A percentile compares a stretch with the other conserved stretches of the same genome.
These are phyloP conservation scores for Phytopythium cucurbitacearum DNA, from an alignment of 352 stramenopile genomes.

Conservation along the genomic window DNA sequence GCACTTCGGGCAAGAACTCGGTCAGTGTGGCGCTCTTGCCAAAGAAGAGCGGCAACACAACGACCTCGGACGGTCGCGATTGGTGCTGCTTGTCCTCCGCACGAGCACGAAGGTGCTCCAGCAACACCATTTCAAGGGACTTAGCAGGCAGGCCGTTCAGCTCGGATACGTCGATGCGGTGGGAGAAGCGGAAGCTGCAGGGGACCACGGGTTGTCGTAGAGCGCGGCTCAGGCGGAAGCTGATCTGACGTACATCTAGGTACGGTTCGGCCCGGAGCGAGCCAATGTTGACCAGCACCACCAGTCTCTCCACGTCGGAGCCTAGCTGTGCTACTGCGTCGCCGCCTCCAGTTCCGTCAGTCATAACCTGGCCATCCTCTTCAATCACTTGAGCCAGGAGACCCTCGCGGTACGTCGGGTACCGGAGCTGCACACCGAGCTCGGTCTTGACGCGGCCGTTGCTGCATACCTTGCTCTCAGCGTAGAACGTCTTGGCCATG, in stretches of 20 bases:
- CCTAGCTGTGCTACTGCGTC: not conserved
- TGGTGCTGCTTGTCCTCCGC: slow-evolving; percentile 9
- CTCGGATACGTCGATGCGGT: slow-evolving; percentile 51
- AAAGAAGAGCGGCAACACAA: slow-evolving; percentile 81
- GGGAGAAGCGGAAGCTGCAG: slow-evolving; percentile 75
- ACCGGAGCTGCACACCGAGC: slow-evolving; percentile 60
- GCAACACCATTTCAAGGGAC: slow-evolving; percentile 60
- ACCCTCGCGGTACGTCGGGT: slow-evolving; percentile 82
- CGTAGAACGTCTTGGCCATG: slow-evolving; percentile 86
- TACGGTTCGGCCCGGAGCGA: slow-evolving; percentile 66
- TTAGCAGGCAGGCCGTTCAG: slow-evolving; percentile 64
- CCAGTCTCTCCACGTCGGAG: slow-evolving; percentile 15
- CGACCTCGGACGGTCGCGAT: slow-evolving; percentile 13
- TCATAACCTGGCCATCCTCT: slow-evolving; percentile 18
- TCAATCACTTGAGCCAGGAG: slow-evolving; percentile 74
- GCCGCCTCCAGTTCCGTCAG: not conserved
- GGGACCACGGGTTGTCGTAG: slow-evolving; percentile 51
- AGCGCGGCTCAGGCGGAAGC: slow-evolving; percentile 57
- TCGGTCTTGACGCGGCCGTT: slow-evolving; percentile 76
- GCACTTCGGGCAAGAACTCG: slow-evolving; percentile 61
- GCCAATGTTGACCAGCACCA: slow-evolving; percentile 74
- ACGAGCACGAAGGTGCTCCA: slow-evolving; percentile 30
- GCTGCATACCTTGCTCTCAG: slow-evolving; percentile 75
- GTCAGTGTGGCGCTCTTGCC: slow-evolving; percentile 71
- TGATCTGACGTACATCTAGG: slow-evolving; percentile 68